Base-by-base conservation (phyloP, 805 yeast genomes). In the Pichia membranifaciens region DNA sequence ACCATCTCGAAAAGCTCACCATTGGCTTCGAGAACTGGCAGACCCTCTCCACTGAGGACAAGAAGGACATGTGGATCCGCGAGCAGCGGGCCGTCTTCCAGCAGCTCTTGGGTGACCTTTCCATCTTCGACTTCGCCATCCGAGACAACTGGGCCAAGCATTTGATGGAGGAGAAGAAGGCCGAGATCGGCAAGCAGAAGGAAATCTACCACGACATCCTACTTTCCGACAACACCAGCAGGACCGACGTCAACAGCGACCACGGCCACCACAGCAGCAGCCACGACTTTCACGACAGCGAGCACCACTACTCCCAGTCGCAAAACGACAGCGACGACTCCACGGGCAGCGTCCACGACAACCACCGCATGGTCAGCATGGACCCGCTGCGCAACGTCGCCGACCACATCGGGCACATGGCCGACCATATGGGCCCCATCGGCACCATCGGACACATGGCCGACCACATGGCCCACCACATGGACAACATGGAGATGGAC, bases 21-120 rank as follows among this genome's bases (percentile, higher is more conserved):
- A 66, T 63, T 0, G 76, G 78, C 0, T 73, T 68, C 32, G 76
- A 72, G 20, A 67, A 68, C 28, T 75, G 80, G 80, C 51, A 59
- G 6, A 59, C 67, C 1, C 45, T 72, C 36, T 49, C 68, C 9
- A 67, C 65, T 18, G 58, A 57, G 3, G 59, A 60, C 1, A 70
- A 66, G 39, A 59, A 57, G 38, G 72, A 68, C n/a, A 61, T 72
- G 34, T 75, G 79, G 79, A 53, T 51, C 2, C 54, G 71, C 9
- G 79, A 74, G 49, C 66, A 70, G 51, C 57, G 76, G 33, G 52
- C 58, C 10, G 71, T 75, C 8, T 75, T 77, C 1, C 71, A 70
- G 37, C 74, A 73, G 12, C 68, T 76, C 0, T 52, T 75, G 10
- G 71, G 71, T 2, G 51, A 57, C 3, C 56, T 69, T 13, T 65